A percentile compares a stretch with the other conserved stretches of the same genome.
These are phyloP conservation scores for Pseudocercospora crystallina DNA, from an alignment of 2,329 filamentous ascomycete species.

Conservation along the genomic window DNA sequence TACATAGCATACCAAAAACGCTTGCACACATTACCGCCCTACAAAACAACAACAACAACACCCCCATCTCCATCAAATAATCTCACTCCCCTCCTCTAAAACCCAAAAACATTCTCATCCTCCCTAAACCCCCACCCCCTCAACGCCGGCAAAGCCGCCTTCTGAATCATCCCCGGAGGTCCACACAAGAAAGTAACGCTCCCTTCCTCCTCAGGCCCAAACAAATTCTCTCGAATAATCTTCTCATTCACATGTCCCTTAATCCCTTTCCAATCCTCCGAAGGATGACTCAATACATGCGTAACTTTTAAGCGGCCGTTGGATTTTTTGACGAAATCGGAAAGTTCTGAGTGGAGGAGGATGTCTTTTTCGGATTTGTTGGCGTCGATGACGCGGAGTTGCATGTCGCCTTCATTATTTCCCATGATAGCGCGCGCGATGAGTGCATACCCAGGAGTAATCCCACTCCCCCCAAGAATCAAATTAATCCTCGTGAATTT, in stretches of 20 bases:
- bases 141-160: conserved; percentile 51
- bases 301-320: conserved; percentile 45
- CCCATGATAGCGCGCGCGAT: conserved; percentile 44
- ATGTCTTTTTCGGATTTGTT: conserved; percentile 52
- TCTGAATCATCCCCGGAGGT: conserved; percentile 53
- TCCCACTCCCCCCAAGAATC: conserved; percentile 52
- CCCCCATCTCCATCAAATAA: too few species aligned
- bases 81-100: conserved; percentile 1
- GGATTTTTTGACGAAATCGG: conserved; percentile 40
- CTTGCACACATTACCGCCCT: too few species aligned
- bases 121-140: conserved; percentile 30
- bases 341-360: conserved; percentile 45
- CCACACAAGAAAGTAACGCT: conserved; percentile 52
- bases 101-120: conserved; percentile 16
- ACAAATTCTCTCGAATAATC: conserved; percentile 43
- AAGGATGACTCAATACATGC: conserved; percentile 50
- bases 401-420: conserved; percentile 31
- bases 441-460: conserved; percentile 55
- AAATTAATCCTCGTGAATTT: conserved; percentile 49
- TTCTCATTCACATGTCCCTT: conserved; percentile 47
- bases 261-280: conserved; percentile 47
- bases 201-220: conserved; percentile 42
- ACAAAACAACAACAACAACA: too few species aligned
- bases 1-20: too few species aligned
- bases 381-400: conserved; percentile 48